phyloP scores from a whole-genome alignment of 352 stramenopile genomes.

The Globisporangium acanthophoron region DNA sequence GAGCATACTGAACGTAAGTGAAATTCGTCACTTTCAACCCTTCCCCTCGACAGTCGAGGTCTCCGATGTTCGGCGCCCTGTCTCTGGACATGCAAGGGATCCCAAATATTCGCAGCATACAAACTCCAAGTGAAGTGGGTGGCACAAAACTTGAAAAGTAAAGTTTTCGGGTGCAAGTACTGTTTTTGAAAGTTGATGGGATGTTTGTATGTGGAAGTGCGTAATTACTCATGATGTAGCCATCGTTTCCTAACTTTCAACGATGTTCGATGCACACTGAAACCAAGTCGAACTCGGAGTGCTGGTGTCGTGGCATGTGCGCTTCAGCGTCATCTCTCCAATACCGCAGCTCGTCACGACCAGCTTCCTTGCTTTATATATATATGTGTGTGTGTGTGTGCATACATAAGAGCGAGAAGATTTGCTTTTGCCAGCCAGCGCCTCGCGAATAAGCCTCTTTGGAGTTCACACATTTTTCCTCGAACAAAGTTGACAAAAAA shows the following conservation, averaged over 20 bases:
- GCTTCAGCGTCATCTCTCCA: too few relatives aligned
- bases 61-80: not conserved
- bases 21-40: not conserved
- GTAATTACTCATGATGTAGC: not conserved
- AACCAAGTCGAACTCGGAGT: not conserved
- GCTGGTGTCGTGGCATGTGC: not conserved
- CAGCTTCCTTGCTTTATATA: not conserved
- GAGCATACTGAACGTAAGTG: not conserved
- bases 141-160: too few relatives aligned
- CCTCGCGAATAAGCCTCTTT: too few relatives aligned
- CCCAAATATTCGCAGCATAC: not conserved
- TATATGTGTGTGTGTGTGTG: not conserved
- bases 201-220: not conserved
- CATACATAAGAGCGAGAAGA: too few relatives aligned
- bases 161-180: too few relatives aligned
- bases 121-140: not conserved
- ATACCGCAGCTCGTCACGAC: not conserved
- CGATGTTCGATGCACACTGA: not conserved
- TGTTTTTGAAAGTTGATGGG: not conserved
- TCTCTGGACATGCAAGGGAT: too few relatives aligned
- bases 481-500: too few relatives aligned
- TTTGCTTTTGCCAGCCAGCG: too few relatives aligned
- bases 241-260: not conserved
- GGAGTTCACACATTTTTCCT: too few relatives aligned
- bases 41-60: not conserved